Evolutionary conservation across 2,329 filamentous ascomycete species (phyloP).

Genomic region (Paracoccidioides brasiliensis): DNA sequence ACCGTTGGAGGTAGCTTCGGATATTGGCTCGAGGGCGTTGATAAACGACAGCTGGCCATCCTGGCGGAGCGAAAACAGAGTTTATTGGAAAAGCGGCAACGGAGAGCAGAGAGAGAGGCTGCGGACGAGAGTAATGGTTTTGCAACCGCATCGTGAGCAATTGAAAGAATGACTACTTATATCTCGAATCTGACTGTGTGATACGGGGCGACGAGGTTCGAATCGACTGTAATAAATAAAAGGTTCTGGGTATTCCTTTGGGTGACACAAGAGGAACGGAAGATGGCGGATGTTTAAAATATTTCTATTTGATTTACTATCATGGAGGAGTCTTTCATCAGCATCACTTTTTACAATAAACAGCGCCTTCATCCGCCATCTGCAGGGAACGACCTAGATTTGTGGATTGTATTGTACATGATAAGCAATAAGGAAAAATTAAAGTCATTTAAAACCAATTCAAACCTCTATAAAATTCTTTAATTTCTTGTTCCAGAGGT

Average conservation of each 20-base stretch:
- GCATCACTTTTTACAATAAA: background rate
- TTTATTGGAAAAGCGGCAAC: slow-evolving; percentile 78
- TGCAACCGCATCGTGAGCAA: slow-evolving; percentile 24
- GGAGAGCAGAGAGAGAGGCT: slow-evolving; percentile 57
- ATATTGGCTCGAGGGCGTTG: slow-evolving; percentile 90
- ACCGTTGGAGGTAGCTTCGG: slow-evolving; percentile 80
- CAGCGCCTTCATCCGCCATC: background rate
- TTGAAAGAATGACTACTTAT: background rate
- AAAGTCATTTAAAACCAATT: no score
- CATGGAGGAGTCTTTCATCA: background rate
- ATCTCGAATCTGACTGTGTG: background rate
- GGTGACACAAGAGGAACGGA: background rate
- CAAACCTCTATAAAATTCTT: no score
- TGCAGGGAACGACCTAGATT: no score
- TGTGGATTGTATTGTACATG: no score
- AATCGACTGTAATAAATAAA: background rate
- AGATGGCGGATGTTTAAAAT: background rate
- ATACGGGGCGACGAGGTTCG: background rate
- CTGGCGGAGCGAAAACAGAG: slow-evolving; percentile 65
- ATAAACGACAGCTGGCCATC: slow-evolving; percentile 64
- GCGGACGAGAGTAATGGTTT: slow-evolving; percentile 22
- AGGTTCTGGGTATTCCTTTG: background rate
- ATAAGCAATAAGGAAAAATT: no score
- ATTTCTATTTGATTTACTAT: background rate
- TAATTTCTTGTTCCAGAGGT: no score